Evolutionary conservation across 2,329 filamentous ascomycete genomes (phyloP), one percentile per base, ranked within the genome.

Genomic region (Paraconiothyrium brasiliense): DNA sequence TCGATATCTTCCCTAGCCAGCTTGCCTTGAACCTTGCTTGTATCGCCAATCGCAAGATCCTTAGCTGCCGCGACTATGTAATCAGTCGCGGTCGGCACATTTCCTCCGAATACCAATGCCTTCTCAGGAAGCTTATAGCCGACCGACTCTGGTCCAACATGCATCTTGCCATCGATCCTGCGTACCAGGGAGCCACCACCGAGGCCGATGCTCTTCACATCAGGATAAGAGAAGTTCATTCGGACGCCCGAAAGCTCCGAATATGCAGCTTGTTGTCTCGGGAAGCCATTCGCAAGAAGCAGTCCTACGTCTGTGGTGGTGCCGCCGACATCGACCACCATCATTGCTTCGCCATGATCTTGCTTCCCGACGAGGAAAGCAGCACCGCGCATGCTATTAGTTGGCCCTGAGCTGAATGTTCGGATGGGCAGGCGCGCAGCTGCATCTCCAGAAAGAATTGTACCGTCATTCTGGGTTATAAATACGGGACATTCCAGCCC

Each of bases 241-340:
- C 87, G 82, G 1, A 91, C 86, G 0, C 88, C 89, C 0, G 85
- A 85, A 2, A 90, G 78, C 35, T 89, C 84, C 37, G 85, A 88
- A 63, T 87, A 90, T 0, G 87, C 86, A 5, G 87, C 85, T 54
- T 86, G 84, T 71, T 89, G 86, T 35, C 87, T 81, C 0, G 89
- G 89, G 54, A 90, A 88, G 0, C 89, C 88, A 52, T 85, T 89
- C 0, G 84, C 81, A 7, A 88, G 81, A 3, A 91, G 73, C 0
- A 89, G 74, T 0, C 89, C 87, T 11, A 89, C 86, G 65, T 90
- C 89, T 0, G 87, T 86, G 0, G 88, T 90, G 0, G 89, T 91
- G 2, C 89, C 88, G 0, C 89, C 89, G 57, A 91, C 86, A 67
- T 91, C 89, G 1, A 90, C 84, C 0, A 90, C 88, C 79, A 90